Conservation (phyloP, 139 green algal genomes). For the Pleodorina starrii region DNA sequence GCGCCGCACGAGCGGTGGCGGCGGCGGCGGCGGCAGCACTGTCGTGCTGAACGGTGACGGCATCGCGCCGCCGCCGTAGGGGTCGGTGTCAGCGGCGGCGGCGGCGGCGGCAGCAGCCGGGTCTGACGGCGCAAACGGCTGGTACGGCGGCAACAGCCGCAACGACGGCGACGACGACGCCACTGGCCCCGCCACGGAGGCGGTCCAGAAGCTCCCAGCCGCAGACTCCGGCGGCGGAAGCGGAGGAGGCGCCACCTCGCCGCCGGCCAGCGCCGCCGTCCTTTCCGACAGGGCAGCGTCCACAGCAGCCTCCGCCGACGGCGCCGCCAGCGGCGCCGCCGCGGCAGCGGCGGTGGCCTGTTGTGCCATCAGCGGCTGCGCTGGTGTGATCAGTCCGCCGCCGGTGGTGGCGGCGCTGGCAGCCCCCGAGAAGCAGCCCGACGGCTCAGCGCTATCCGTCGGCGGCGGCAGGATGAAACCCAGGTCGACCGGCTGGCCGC, state of each 20-base stretch:
- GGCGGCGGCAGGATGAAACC: constrained; percentile 35
- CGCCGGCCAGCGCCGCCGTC: background rate
- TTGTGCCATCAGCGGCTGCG: background rate
- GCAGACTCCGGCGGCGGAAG: background rate
- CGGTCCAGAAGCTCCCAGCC: background rate
- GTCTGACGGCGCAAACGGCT: background rate
- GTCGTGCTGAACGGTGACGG: background rate
- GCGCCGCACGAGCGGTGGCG: background rate
- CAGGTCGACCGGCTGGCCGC: constrained; percentile 23
- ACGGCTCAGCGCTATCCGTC: constrained; percentile 18
- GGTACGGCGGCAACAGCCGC: background rate
- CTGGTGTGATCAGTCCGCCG: background rate
- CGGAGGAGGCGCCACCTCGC: background rate
- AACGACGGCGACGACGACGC: too few relatives aligned
- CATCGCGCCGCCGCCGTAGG: background rate
- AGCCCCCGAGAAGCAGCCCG: background rate
- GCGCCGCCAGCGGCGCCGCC: background rate
- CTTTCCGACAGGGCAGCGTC: background rate
- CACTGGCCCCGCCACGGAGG: background rate
- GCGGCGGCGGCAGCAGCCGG: background rate
- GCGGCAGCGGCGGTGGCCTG: background rate
- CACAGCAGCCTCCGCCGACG: background rate
- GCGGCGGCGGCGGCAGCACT: background rate
- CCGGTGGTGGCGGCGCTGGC: background rate
- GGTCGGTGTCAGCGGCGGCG: background rate